phyloP scores from a whole-genome alignment of 768 basidiomycete genomes.

The Nidularia pulvinata region DNA sequence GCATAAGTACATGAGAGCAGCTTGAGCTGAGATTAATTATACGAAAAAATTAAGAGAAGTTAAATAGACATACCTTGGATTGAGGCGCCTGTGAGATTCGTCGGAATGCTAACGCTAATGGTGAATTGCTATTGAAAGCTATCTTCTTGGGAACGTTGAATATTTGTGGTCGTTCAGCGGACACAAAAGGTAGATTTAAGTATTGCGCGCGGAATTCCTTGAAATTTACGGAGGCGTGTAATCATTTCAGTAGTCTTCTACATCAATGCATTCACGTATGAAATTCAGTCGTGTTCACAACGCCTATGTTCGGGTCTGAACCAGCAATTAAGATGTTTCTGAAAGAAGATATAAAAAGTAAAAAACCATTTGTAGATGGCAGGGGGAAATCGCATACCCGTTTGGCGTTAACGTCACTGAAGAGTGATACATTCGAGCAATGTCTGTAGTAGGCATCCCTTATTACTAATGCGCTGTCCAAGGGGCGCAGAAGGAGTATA shows the following conservation, averaged over 20 bases:
- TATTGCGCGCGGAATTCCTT: slow-evolving; percentile 42
- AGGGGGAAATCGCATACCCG: slow-evolving; percentile 28
- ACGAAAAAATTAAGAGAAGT: no score
- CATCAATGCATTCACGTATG: slow-evolving; percentile 12
- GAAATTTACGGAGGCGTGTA: slow-evolving; percentile 5
- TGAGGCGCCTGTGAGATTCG: slow-evolving; percentile 15
- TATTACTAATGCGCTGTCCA: slow-evolving; percentile 46
- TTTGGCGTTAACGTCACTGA: slow-evolving; percentile 54
- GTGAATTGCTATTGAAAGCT: slow-evolving; percentile 32
- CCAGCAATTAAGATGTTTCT: slow-evolving; percentile 34
- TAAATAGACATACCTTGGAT: slow-evolving; percentile 24
- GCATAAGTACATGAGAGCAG: slow-evolving; percentile 31
- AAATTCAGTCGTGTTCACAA: slow-evolving; percentile 21
- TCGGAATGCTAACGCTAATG: slow-evolving; percentile 26
- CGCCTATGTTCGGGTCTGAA: slow-evolving; percentile 40
- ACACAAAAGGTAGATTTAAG: slow-evolving; percentile 40
- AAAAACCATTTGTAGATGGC: neutral
- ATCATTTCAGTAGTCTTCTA: neutral
- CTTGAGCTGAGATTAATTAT: slow-evolving; percentile 8
- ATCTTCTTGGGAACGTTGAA: slow-evolving; percentile 32
- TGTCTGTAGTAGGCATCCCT: slow-evolving; percentile 35
- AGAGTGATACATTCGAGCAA: slow-evolving; percentile 66
- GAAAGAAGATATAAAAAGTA: neutral
- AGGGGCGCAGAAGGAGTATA: slow-evolving; percentile 42
- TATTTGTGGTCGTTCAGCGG: slow-evolving; percentile 25